phyloP scores from a whole-genome alignment of 2,329 filamentous ascomycete genomes.

The Cercospora sesami region DNA sequence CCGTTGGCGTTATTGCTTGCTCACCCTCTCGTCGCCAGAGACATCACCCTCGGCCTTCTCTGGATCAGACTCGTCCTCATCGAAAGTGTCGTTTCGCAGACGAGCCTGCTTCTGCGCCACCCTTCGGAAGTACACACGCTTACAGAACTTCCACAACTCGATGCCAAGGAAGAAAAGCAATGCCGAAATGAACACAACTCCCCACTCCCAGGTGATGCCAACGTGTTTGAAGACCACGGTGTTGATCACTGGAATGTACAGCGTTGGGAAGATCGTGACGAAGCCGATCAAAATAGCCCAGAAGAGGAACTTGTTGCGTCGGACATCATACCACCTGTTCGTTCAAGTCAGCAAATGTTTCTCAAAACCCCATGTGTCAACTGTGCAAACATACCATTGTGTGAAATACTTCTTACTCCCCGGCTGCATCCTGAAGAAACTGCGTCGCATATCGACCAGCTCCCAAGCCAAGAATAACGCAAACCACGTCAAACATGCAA shows the following conservation, averaged over 20 bases:
- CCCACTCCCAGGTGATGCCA: slow-evolving; percentile 57
- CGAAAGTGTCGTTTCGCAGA: slow-evolving; percentile 19
- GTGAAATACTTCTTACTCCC: slow-evolving; percentile 60
- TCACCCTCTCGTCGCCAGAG: slow-evolving; percentile 1
- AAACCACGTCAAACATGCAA: slow-evolving; percentile 73
- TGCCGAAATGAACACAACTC: slow-evolving; percentile 9
- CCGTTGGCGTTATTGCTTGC: not conserved
- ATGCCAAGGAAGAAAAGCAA: slow-evolving; percentile 63
- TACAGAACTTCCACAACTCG: slow-evolving; percentile 67
- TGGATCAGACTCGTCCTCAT: slow-evolving; percentile 27
- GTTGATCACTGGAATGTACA: slow-evolving; percentile 69
- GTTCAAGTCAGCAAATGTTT: slow-evolving; percentile 35
- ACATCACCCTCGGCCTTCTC: slow-evolving; percentile 7
- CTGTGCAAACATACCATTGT: slow-evolving; percentile 47
- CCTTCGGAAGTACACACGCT: slow-evolving; percentile 46
- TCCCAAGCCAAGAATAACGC: slow-evolving; percentile 76
- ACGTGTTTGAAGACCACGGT: slow-evolving; percentile 64
- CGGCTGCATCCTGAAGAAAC: slow-evolving; percentile 72
- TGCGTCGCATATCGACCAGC: slow-evolving; percentile 69
- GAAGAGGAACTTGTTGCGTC: slow-evolving; percentile 67
- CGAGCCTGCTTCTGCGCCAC: slow-evolving; percentile 18
- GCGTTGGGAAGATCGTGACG: slow-evolving; percentile 47
- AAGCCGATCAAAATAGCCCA: slow-evolving; percentile 46
- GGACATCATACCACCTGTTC: slow-evolving; percentile 57
- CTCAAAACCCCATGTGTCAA: too few species aligned